Conservation (phyloP, 768 basidiomycete species). For the Russula foetens region DNA sequence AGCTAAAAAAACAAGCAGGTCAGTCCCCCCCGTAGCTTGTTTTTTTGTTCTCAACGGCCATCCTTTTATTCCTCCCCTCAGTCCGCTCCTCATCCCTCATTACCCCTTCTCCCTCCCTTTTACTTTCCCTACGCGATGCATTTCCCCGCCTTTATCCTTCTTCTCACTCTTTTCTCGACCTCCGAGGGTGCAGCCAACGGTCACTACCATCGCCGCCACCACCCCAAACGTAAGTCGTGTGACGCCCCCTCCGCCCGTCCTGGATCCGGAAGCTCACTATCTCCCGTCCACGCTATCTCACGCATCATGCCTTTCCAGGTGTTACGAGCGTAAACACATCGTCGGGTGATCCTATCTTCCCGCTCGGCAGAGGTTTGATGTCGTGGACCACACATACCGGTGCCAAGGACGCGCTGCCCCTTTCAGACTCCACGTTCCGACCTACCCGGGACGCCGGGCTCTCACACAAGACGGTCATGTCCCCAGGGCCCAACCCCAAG, state of each 20-base stretch:
- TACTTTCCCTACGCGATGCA: background rate
- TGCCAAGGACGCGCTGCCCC: conserved; percentile 20
- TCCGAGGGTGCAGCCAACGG: background rate
- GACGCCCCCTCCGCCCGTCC: too few relatives aligned
- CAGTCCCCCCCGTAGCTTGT: too few relatives aligned
- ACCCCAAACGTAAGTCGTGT: background rate
- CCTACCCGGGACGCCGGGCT: conserved; percentile 20
- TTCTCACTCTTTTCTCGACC: background rate
- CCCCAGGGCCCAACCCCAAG: conserved; percentile 22
- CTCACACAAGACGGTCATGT: conserved; percentile 23
- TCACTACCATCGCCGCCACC: too few relatives aligned
- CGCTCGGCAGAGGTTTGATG: conserved; percentile 17
- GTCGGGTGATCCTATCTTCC: conserved; percentile 16
- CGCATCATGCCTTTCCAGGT: background rate
- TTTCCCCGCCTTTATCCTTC: background rate
- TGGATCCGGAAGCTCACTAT: background rate
- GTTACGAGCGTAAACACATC: background rate
- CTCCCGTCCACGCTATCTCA: background rate
- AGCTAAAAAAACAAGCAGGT: too few relatives aligned
- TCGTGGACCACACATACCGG: conserved; percentile 25
- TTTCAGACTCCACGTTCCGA: conserved; percentile 24
- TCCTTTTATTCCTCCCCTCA: background rate
- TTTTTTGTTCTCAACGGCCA: too few relatives aligned
- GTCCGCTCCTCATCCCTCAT: background rate
- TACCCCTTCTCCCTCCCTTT: too few relatives aligned